Conservation (phyloP, 495 filamentous ascomycete genomes). For the Cercophora scortea region DNA sequence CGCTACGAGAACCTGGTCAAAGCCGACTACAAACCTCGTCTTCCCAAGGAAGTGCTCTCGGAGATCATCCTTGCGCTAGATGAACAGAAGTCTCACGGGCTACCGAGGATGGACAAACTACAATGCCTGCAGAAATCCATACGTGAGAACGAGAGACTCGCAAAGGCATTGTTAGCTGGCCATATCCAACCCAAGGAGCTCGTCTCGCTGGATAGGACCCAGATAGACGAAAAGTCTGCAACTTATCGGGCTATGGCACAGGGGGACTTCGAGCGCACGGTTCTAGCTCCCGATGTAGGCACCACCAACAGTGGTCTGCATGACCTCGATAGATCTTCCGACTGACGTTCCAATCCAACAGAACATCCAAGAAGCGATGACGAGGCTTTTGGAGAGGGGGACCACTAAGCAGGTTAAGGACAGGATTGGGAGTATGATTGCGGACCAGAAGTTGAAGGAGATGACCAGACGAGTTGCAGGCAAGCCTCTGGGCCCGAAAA, state of each 20-base stretch:
- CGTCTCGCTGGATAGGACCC: constrained; percentile 2
- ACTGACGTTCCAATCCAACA: constrained; percentile 4
- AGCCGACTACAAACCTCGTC: not conserved
- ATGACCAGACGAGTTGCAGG: too few relatives aligned
- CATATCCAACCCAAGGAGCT: constrained; percentile 7
- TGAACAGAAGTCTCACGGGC: not conserved
- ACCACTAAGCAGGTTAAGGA: too few relatives aligned
- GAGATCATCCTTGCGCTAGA: not conserved
- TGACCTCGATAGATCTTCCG: too few relatives aligned
- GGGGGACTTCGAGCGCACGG: constrained; percentile 7
- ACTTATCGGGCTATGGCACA: constrained; percentile 4
- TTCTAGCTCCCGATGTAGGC: constrained; percentile 8
- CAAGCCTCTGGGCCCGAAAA: not conserved
- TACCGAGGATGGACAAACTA: constrained; percentile 15
- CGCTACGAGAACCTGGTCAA: not conserved
- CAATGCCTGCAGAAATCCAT: constrained; percentile 3
- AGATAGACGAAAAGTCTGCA: constrained; percentile 6
- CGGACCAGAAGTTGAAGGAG: too few relatives aligned
- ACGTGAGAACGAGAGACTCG: constrained; percentile 7
- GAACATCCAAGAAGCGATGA: not conserved
- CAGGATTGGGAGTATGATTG: too few relatives aligned
- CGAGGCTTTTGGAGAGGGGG: not conserved
- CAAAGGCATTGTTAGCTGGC: constrained; percentile 18
- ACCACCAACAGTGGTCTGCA: not conserved
- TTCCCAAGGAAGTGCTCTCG: not conserved